Percentiles rank a stretch among this genome's conserved stretches.
Conservation (phyloP, 345 rosid genomes). For the Lumnitzera racemosa region DNA sequence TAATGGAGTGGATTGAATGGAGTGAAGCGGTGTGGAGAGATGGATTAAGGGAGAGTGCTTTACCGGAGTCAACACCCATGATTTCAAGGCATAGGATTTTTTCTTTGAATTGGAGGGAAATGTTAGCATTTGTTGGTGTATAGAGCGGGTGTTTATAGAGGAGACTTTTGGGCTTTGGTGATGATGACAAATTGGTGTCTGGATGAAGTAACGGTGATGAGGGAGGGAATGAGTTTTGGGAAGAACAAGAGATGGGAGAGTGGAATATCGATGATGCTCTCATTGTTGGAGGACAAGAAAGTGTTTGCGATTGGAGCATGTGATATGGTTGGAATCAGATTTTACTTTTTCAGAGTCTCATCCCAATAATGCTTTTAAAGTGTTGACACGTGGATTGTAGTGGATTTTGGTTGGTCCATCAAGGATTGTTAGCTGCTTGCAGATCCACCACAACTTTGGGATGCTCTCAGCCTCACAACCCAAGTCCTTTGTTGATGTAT, state of each 20-base stretch:
- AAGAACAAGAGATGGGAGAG: conserved; percentile 40
- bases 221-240: conserved; percentile 24
- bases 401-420: no score
- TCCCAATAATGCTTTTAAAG: no score
- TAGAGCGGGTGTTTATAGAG: conserved; percentile 65
- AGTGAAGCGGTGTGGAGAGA: conserved; percentile 63
- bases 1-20: conserved; percentile 47
- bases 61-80: conserved; percentile 84
- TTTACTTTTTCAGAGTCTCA: no score
- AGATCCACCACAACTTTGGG: no score
- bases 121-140: conserved; percentile 32
- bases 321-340: no score
- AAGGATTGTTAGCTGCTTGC: no score
- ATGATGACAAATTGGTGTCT: conserved; percentile 23
- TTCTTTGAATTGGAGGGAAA: conserved; percentile 74
- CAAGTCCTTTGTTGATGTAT: no score
- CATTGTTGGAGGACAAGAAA: conserved; percentile 28
- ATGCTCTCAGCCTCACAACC: no score
- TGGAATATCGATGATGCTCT: conserved; percentile 34
- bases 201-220: conserved; percentile 22
- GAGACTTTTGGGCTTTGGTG: conserved; percentile 37
- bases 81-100: conserved; percentile 84
- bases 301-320: no score
- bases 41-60: conserved; percentile 71
- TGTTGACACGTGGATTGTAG: no score